Base-by-base conservation (phyloP, 2,329 filamentous ascomycete genomes). In the Chaetoscypha palmicola region DNA sequence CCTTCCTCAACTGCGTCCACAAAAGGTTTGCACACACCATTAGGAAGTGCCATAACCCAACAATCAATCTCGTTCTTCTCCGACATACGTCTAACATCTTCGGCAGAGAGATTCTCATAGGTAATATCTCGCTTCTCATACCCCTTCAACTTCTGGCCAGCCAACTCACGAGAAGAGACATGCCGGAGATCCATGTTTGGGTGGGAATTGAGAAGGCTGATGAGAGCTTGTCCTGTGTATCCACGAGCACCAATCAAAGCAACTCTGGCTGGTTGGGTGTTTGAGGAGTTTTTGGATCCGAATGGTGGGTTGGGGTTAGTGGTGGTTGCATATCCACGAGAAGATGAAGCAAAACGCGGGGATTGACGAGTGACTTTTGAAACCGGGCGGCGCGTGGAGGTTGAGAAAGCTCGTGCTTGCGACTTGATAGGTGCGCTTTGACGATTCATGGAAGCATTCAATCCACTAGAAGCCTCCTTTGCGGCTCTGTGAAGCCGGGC, bases 41-140 rank as follows among this genome's bases (percentile, higher is more conserved):
- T 98, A 34, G 91, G 92, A 22, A 97, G 79, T 26, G 92, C 92
- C 86, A 97, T 92, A 34, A 97, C 86, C 90, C 90, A 97, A 68
- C 86, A 92, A 69, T 97, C 91, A 38, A 97, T 81, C 58, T 90
- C 79, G 40, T 86, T 85, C 23, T 83, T 79, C 62, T 85, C 81
- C 50, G 92, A 86, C 77, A 97, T 87, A 46, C 81, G 76, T 51
- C 81, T 79, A 10, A 95, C 82, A 55, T 97, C 91, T 53, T 97
- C 91, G 5, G 88, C 78, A 44, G 77, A 81, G 34, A 97, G 72
- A 64, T 89, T 95, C 66, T 95, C 88, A 66, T 98, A 98, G 51
- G 80, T 87, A 55, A 98, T 86, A 49, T 94, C 81, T 51, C 85
- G 80, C 76, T 96, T 97, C 59, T 79, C 80, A 65, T 98, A 98